Evolutionary conservation across 2,329 filamentous ascomycete genomes (phyloP), one percentile per base, ranked within the genome.

Genomic region (Lachnellula subtilissima): DNA sequence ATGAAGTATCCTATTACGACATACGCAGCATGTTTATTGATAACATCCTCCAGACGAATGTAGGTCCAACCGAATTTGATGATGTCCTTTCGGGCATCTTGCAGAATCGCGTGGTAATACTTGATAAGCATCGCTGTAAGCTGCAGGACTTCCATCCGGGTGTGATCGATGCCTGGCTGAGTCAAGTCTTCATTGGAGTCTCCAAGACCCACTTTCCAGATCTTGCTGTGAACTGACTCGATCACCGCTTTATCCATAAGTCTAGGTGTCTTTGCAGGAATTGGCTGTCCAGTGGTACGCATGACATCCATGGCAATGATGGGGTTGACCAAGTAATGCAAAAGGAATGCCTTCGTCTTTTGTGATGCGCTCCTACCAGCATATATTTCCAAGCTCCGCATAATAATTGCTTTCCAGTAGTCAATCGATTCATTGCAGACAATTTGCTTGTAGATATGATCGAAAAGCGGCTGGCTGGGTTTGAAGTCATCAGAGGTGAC

Each of bases 61-160:
- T 96, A 97, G 17, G 92, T 96, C 94, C 94, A 99, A 3, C 91
- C 92, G 72, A 97, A 99, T 73, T 97, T 97, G 69, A 99, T 99
- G 60, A 99, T 93, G 62, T 99, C 94, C 73, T 99, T 99, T 39
- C 95, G 86, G 2, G 90, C 87, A 67, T 97, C 94, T 64, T 95
- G 89, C 1, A 99, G 82, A 53, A 91, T 88, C 35, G 84, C 83
- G 67, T 93, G 86, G 67, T 99, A 91, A 67, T 97, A 96, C 70
- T 99, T 99, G 73, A 99, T 87, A 40, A 99, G 78, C 76, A 99
- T 85, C 0, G 94, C 92, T 5, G 94, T 97, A 46, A 97, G 82
- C 70, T 99, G 95, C 47, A 99, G 81, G 9, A 97, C 82, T 70
- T 99, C 95, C 84, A 97, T 96, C 15, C 94, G 83, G 1, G 92